Conservation (phyloP, 331 rosid species). For the Saraca asoca region DNA sequence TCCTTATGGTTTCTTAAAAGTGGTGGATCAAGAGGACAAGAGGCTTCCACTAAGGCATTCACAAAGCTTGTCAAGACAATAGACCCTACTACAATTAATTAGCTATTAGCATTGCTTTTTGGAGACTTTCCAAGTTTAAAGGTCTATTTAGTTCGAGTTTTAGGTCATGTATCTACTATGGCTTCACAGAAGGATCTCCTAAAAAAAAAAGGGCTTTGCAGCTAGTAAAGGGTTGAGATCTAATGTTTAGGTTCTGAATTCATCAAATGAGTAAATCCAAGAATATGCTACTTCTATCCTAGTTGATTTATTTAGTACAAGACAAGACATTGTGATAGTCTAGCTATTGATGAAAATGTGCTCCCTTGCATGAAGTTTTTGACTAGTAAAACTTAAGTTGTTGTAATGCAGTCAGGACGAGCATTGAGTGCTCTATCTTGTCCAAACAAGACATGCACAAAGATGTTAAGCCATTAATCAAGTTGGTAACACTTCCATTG, state of each 20-base stretch:
- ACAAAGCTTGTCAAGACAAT: constrained; percentile 75
- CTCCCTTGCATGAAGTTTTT: too few relatives aligned
- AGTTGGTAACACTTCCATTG: constrained; percentile 81
- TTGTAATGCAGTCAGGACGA: constrained; percentile 94
- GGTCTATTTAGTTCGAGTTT: constrained; percentile 70
- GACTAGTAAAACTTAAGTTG: constrained; percentile 78
- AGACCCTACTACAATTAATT: constrained; percentile 87
- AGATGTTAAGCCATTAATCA: constrained; percentile 80
- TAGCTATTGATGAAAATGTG: constrained; percentile 84
- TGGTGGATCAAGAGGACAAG: too few relatives aligned
- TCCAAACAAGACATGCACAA: constrained; percentile 64
- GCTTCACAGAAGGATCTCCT: constrained; percentile 72
- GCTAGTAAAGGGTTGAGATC: constrained; percentile 81
- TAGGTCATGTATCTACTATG: constrained; percentile 96
- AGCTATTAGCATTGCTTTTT: constrained; percentile 79
- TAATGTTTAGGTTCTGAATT: constrained; percentile 82
- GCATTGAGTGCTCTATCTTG: constrained; percentile 84
- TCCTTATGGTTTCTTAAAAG: constrained; percentile 87
- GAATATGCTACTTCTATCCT: too few relatives aligned
- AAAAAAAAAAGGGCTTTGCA: constrained; percentile 72
- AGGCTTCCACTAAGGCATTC: constrained; percentile 90
- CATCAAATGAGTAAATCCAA: too few relatives aligned
- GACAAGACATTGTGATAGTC: constrained; percentile 88
- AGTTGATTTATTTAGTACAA: constrained; percentile 81
- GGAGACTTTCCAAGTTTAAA: constrained; percentile 79